Evolutionary conservation across 1,139 yeast species (phyloP), one percentile per base, ranked within the genome.

Genomic region (Candida sp.): DNA sequence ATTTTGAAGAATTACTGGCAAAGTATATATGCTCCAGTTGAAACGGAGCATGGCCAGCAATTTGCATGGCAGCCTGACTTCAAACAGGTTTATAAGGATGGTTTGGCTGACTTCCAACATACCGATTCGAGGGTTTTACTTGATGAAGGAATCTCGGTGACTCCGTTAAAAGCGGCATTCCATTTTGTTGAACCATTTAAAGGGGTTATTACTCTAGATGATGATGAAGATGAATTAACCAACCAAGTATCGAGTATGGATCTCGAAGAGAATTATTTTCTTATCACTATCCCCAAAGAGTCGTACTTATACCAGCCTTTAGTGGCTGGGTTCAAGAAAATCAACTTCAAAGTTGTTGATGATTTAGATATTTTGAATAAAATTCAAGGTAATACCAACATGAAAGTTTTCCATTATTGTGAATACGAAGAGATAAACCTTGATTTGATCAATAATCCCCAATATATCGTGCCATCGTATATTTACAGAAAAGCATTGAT

Each of bases 381-480:
- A 9, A 43, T 68, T 15, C 46, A 56, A 1, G 44, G 47, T 4
- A 45, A 56, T 7, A 64, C 48, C 25, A 48, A 40, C 25, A 53
- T 46, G 23, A 58, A 46, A 48, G 54, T 81, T 1, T 82, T 90
- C 54, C 96, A 90, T 50, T 90, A 81, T 58, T 93, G 89, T 11
- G 98, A 93, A 44, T 93, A 93, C 59, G 99, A 93, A 60, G 91
- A 87, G 44, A 65, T 91, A 22, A 87, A 91, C 56, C 77, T 90
- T 54, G 97, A 90, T 56, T 58, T 79, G 35, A 66, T 77, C 49
- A 57, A 68, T 11, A 57, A 61, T 15, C 63, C 68, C 33, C 58
- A 68, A 0, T 91, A 89, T 62, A 70, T 82, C 47, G 75, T 86
- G 2, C 89, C 95, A 49, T 82, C 97, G 1, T 91, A 88, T 61